phyloP scores from a whole-genome alignment of 1,139 yeast genomes.

The Diutina mesorugosa region DNA sequence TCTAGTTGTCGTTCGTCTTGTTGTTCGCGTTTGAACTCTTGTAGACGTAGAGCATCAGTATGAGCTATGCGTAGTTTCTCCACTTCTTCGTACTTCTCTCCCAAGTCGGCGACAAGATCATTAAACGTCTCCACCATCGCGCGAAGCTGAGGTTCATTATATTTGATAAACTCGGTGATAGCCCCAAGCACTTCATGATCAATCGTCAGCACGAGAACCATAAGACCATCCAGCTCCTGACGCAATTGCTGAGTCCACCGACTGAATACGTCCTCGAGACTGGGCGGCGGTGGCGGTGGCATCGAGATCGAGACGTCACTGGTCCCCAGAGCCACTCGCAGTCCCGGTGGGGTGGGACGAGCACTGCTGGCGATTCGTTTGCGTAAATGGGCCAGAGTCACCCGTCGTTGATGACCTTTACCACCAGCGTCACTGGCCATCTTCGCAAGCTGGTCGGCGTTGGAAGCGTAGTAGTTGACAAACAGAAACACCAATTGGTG shows the following conservation, averaged over 20 bases:
- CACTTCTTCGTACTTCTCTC: conserved; percentile 12
- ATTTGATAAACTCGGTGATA: conserved; percentile 23
- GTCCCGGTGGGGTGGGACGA: background rate
- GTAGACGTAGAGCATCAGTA: conserved; percentile 17
- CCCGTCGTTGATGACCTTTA: background rate
- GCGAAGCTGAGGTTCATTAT: conserved; percentile 23
- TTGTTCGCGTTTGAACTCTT: conserved; percentile 12
- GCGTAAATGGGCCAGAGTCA: background rate
- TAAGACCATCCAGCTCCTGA: conserved; percentile 6
- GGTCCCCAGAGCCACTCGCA: background rate
- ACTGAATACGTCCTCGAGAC: background rate
- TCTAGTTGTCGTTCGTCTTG: conserved; percentile 7
- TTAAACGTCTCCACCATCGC: conserved; percentile 14
- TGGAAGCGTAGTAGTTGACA: conserved; percentile 24
- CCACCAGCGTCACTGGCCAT: background rate
- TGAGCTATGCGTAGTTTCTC: conserved; percentile 20
- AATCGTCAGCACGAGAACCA: conserved; percentile 19
- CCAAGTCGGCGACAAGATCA: conserved; percentile 17
- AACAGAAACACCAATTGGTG: conserved; percentile 25
- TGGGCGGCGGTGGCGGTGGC: background rate
- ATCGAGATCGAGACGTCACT: background rate
- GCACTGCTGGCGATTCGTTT: background rate
- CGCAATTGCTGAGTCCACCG: conserved; percentile 5
- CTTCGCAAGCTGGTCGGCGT: conserved; percentile 20
- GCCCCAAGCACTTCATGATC: conserved; percentile 24